phyloP scores from a whole-genome alignment of 805 yeast species.

The Lipomyces orientalis region DNA sequence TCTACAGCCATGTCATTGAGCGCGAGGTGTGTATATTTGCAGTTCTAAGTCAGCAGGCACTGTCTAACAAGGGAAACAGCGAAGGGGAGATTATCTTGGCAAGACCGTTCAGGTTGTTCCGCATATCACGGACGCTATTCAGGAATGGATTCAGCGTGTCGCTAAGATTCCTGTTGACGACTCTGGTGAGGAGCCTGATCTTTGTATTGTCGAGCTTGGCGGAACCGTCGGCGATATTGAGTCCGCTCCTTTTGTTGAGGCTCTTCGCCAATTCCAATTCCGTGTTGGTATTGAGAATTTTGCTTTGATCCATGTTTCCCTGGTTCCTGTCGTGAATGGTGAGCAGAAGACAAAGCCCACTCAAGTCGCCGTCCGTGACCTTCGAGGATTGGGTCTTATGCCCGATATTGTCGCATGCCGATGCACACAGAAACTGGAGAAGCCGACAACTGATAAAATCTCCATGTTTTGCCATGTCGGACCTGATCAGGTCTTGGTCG shows the following conservation, averaged over 20 bases:
- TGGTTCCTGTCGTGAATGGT: slow-evolving; percentile 97
- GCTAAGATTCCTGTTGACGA: slow-evolving; percentile 89
- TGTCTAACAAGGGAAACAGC: slow-evolving; percentile 39
- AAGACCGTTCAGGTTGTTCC: slow-evolving; percentile 99
- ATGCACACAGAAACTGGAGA: slow-evolving; percentile 82
- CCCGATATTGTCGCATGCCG: slow-evolving; percentile 99
- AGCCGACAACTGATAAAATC: slow-evolving; percentile 88
- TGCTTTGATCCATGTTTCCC: slow-evolving; percentile 93
- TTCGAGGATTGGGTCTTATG: slow-evolving; percentile 90
- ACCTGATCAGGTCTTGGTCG: slow-evolving; percentile 95
- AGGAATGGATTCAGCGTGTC: slow-evolving; percentile 97
- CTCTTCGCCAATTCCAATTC: slow-evolving; percentile 97
- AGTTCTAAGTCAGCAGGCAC: neutral
- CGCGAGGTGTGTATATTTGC: slow-evolving; percentile 57
- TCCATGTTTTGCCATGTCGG: slow-evolving; percentile 99
- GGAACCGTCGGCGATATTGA: slow-evolving; percentile 99
- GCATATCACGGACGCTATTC: slow-evolving; percentile 95
- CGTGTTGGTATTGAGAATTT: slow-evolving; percentile 93
- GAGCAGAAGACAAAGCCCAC: slow-evolving; percentile 99
- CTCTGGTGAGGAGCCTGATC: slow-evolving; percentile 87
- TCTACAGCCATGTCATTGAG: slow-evolving; percentile 91
- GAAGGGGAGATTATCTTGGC: slow-evolving; percentile 97
- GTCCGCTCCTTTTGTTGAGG: slow-evolving; percentile 98
- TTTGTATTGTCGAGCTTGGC: slow-evolving; percentile 93
- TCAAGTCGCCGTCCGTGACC: slow-evolving; percentile 97